These are phyloP conservation scores for Nevesoporus exiguus DNA, from an alignment of 768 basidiomycete species.

Conservation along the genomic window DNA sequence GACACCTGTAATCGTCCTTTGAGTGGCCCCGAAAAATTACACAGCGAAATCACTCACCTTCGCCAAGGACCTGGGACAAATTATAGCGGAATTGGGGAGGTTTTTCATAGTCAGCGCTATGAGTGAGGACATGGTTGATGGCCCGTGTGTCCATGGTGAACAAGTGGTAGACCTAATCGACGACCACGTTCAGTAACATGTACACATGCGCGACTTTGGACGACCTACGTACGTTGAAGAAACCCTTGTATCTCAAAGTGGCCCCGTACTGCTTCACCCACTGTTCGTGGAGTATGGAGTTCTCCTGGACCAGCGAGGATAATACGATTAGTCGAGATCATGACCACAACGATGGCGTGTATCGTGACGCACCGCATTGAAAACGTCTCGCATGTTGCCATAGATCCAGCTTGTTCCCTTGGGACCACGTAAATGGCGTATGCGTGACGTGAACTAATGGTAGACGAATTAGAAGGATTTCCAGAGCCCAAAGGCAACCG, in stretches of 20 bases:
- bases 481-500: conserved; percentile 3
- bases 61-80: background rate
- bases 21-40: background rate
- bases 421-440: conserved; percentile 25
- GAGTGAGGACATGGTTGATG: conserved; percentile 55
- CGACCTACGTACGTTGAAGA: conserved; percentile 3
- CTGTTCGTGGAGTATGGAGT: conserved; percentile 7
- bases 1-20: conserved; percentile 36
- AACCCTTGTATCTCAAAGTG: conserved; percentile 11
- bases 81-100: background rate
- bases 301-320: conserved; percentile 1
- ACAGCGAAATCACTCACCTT: background rate
- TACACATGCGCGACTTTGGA: no score
- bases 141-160: conserved; percentile 61
- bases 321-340: background rate
- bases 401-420: conserved; percentile 26
- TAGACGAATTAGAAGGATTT: conserved; percentile 24
- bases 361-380: conserved; percentile 34
- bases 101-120: conserved; percentile 54
- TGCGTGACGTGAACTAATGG: conserved; percentile 38
- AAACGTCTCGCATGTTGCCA: conserved; percentile 48
- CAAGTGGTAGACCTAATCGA: conserved; percentile 36
- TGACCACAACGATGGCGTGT: background rate
- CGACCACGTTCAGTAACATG: background rate
- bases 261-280: conserved; percentile 15